Base-by-base conservation (phyloP, 768 basidiomycete species). In the Tulasnella sp. region DNA sequence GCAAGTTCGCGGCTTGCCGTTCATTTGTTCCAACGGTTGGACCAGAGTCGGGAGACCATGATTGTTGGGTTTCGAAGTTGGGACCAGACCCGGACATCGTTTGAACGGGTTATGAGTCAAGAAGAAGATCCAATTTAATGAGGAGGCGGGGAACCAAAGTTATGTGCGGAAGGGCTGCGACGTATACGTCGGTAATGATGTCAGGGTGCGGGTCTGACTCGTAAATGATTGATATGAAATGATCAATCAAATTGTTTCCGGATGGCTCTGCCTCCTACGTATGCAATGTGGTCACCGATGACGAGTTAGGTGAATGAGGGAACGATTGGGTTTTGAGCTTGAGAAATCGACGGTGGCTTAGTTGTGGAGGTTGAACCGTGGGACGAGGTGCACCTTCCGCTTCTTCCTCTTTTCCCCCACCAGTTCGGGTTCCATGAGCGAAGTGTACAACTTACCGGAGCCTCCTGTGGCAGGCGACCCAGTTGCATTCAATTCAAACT, bases 401-500 rank as follows among this genome's bases (percentile, higher is more conserved):
- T 56, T 34, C 19, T 75, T 68, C 24, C 46, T 24, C 44, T 48
- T 75, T n/a, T 56, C 75, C 39, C 7, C 34, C 34, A 75, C 75
- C 39, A 48, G 9, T 46, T 44, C 52, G 75, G 44, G 31, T 56
- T n/a, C 21, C n/a, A 77, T 46, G 40, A 44, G 38, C 27, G 44
- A 73, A 31, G 42, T 79, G 27, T 79, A 44, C 44, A 38, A 73
- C 56, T 46, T 79, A 44, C 71, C 78, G 40, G 78, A 79, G 56
- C 78, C 71, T 24, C 71, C 39, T n/a, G 39, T 71, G 36, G 40
- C 56, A 72, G 71, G 38, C 73, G 40, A 72, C 39, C 71, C 78
- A 31, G 34, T 79, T 31, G 44, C n/a, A 24, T 72, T 79, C 44
- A 44, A 74, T 31, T 19, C 40, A 21, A 81, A 80, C 18, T 94